These are phyloP conservation scores for Leccinum imitatum DNA, from an alignment of 768 basidiomycete genomes.

Conservation along the genomic window DNA sequence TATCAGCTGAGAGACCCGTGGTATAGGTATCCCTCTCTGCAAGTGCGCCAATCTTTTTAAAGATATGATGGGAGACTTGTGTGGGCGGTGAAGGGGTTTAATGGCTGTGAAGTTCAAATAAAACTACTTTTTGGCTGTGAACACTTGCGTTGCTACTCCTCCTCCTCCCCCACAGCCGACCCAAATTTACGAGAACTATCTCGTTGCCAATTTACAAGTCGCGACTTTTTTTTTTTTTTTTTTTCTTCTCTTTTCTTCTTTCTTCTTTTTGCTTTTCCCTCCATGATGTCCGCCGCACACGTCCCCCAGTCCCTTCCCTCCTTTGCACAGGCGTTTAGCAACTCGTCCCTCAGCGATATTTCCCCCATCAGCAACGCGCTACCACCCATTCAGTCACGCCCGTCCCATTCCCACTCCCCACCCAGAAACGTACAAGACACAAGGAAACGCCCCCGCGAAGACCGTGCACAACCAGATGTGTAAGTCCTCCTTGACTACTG, in stretches of 20 bases:
- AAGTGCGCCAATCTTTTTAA: neutral
- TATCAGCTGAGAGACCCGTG: neutral
- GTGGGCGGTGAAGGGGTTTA: neutral
- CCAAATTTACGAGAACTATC: neutral
- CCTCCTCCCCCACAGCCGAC: neutral
- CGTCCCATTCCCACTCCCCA: constrained; percentile 31
- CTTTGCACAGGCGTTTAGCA: constrained; percentile 74
- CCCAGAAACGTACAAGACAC: neutral
- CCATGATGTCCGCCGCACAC: constrained; percentile 44
- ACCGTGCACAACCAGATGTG: constrained; percentile 39
- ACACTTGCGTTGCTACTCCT: neutral
- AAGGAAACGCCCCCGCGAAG: constrained; percentile 48
- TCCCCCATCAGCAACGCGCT: constrained; percentile 54
- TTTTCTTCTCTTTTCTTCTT: neutral
- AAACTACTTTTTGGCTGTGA: neutral
- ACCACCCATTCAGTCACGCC: constrained; percentile 60
- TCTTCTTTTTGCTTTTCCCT: neutral
- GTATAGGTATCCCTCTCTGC: too few relatives aligned
- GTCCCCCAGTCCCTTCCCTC: constrained; percentile 67
- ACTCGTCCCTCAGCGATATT: constrained; percentile 51
- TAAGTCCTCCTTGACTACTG: constrained; percentile 34
- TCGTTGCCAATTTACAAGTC: neutral
- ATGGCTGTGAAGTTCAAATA: neutral
- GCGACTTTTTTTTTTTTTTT: constrained; percentile 13
- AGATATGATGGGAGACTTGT: neutral